Base-by-base conservation (phyloP, 2,329 filamentous ascomycete species). In the Sarocladiaceae sp. region DNA sequence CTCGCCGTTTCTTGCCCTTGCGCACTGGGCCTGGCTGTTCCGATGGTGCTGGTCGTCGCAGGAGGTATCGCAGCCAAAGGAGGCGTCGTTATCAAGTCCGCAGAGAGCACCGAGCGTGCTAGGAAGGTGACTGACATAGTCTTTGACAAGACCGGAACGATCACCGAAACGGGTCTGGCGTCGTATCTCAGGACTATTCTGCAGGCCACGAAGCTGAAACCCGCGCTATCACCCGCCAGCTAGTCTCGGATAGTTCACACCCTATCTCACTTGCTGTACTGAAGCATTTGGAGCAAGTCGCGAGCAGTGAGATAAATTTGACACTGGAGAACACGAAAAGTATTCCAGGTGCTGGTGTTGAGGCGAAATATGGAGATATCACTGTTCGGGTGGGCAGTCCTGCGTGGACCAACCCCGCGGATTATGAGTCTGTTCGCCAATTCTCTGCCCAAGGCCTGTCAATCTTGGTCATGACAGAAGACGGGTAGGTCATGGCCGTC, bases 81-180 rank as follows among this genome's bases (percentile, higher is more conserved):
- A 37, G 81, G 82, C 2, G 73, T 87, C 33, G 73, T 86, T 48
- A 78, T 85, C 63, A 81, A 83, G 62, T 73, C 78, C 2, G 75
- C 76, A 0, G 69, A 77, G 36, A 72, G 71, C 4, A 78, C 80
- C 2, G 80, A 84, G 58, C 64, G 71, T 3, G 75, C 74, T 2
- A 68, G 71, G 36, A 80, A 78, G 51, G 68, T 74, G 2, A 78
- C 76, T 0, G 75, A 82, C 57, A 70, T 83, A 2, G 71, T 86
- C 1, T 83, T 87, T 54, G 81, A 86, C 69, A 87, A 86, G 66
- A 86, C 82, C 0, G 82, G 83, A 1, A 86, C 81, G 1, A 65
- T 86, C 20, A 84, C 82, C 0, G 66, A 70, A 23, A 79, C 74
- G 0, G 66, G 71, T 13, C 60, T 68, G 10, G 59, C 17, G 64